Base-by-base conservation (phyloP, 2,329 filamentous ascomycete genomes). In the Trichoderma brevicompactum region DNA sequence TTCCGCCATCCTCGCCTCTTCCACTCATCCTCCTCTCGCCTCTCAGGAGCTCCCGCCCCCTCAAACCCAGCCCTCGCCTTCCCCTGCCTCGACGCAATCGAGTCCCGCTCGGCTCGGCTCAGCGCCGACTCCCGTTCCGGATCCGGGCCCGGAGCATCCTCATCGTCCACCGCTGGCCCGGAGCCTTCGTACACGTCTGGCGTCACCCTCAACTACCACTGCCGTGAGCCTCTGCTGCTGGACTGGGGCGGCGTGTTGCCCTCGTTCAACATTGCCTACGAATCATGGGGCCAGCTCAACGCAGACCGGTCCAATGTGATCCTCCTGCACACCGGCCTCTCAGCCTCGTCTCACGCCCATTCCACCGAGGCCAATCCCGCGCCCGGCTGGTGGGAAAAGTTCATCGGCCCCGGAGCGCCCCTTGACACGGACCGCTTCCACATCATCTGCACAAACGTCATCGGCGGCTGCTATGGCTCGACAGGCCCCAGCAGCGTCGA, bases 361-460 rank as follows among this genome's bases (percentile, higher is more conserved):
- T 97, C 93, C 65, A 98, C 94, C n/a, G 83, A 86, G 60, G 81
- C 83, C 9, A 99, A 99, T 76, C 86, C 92, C 0, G 91, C 94
- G 76, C 90, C 93, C 0, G 95, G 95, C 3, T 99, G 95, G 95
- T 99, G 95, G 95, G 95, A 99, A 79, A 94, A 91, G 77, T 99
- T 99, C 76, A 98, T 99, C 73, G 95, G 95, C 0, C 91, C 94
- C 0, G 92, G 91, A 0, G 85, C 85, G 19, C 91, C 92, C 10
- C 80, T 99, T 9, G 92, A 99, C 76, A 99, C 95, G 1, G 81
- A 94, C 77, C 94, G 92, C 75, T 96, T 96, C 81, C 92, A 93
- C 74, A 81, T 99, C 67, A 92, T 99, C 67, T 99, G 95, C 80
- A 98, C 95, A 9, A 99, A 99, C 75, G 94, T 98, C 53, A 85